These are phyloP conservation scores for Hypomyces perniciosus DNA, from an alignment of 2,329 filamentous ascomycete genomes.

Conservation along the genomic window DNA sequence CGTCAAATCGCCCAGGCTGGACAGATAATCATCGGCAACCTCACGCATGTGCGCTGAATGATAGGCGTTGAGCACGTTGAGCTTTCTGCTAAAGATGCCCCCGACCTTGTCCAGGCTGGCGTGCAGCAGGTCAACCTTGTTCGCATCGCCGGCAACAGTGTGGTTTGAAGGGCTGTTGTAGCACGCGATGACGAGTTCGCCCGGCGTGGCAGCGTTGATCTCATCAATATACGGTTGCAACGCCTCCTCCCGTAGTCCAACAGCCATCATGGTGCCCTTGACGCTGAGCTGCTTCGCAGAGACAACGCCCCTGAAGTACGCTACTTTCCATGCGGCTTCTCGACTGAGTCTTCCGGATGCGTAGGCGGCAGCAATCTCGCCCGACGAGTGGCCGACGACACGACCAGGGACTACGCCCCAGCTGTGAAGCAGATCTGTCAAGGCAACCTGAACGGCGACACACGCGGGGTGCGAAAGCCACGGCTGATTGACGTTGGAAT, in stretches of 20 bases:
- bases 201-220: not conserved
- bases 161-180: slow-evolving; percentile 6
- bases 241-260: slow-evolving; percentile 2
- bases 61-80: slow-evolving; percentile 6
- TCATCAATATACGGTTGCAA: not conserved
- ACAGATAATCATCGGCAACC: slow-evolving; percentile 4
- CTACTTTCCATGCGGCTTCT: not conserved
- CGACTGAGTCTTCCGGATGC: slow-evolving; percentile 1
- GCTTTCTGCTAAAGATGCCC: slow-evolving; percentile 5
- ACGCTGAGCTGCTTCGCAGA: slow-evolving; percentile 1
- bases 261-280: slow-evolving; percentile 9
- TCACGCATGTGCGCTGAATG: slow-evolving; percentile 7
- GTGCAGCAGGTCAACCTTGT: not conserved
- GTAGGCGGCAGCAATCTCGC: slow-evolving; percentile 11
- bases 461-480: slow-evolving; percentile 7
- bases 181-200: slow-evolving; percentile 5
- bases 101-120: not conserved
- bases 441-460: slow-evolving; percentile 4
- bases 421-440: not conserved
- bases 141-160: slow-evolving; percentile 7
- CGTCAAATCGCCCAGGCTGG: not conserved
- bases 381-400: slow-evolving; percentile 8
- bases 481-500: not conserved
- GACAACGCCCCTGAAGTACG: slow-evolving; percentile 8
- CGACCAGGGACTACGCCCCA: slow-evolving; percentile 1